Evolutionary conservation across 257 asterid species (phyloP), one percentile per base, ranked within the genome.

Genomic region (Solanum pinnatisectum): DNA sequence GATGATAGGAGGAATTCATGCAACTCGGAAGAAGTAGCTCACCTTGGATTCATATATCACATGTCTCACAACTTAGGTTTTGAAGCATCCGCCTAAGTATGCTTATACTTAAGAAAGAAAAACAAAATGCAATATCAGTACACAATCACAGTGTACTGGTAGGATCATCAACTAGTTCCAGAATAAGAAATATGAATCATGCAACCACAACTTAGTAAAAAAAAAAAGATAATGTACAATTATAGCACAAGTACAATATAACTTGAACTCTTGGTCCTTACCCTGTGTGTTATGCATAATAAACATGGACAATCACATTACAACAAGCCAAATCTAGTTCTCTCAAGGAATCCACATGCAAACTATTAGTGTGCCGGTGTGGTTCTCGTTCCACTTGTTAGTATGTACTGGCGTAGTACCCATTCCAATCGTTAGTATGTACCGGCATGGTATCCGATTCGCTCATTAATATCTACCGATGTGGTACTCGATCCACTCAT

Each of bases 371-470:
- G 25, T 7, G 3, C 11, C 2, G 2, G 11, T 20, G 10, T 56
- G 10, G 8, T 56, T 18, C 65, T 2, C 2, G 25, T 56, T 56
- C 25, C 65, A 56, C 11, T 20, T 7, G 25, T 56, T 56, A 56
- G 25, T 56, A 56, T 56, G 25, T 56, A 56, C 25, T 56, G 23
- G 25, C 2, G 4, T 56, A 25, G 65, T 56, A 56, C 3, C 25
- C 65, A 20, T 56, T 56, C 4, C 65, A 56, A 25, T 56, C 11
- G 3, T 56, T 56, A 56, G 65, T 7, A 56, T 20, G 25, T 20
- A 56, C 11, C 3, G 0, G 10, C 0, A 11, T 56, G 25, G 0
- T 56, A 56, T 4, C 2, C 2, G 0, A 56, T 56, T 0, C 5
- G 0, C 65, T 56, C 65, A 18, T 20, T 20, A 3, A 56, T 56